Evolutionary conservation across 2,329 filamentous ascomycete genomes (phyloP).

Genomic region (Blastomyces emzantsi): DNA sequence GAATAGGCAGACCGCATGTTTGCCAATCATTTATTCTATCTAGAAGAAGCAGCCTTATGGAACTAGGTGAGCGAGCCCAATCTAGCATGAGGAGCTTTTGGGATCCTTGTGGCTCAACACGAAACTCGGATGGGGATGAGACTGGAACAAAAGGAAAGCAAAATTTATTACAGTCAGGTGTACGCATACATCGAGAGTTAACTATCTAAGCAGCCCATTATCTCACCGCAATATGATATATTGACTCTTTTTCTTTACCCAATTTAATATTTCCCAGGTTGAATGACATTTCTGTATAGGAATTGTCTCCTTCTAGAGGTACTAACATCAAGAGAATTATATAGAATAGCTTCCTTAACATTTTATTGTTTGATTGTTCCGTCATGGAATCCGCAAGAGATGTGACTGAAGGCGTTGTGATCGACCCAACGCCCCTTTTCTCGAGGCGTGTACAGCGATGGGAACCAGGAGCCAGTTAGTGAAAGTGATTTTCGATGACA

Average conservation of each 20-base stretch:
- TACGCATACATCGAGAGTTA: background rate
- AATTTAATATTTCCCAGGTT: background rate
- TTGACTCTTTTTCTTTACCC: background rate
- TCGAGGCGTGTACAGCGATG: background rate
- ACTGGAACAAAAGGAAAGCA: background rate
- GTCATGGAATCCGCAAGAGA: background rate
- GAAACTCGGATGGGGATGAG: background rate
- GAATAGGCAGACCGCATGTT: background rate
- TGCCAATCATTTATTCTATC: background rate
- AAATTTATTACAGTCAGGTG: background rate
- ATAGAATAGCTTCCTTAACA: background rate
- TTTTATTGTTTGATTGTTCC: background rate
- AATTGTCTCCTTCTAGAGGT: background rate
- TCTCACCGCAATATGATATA: background rate
- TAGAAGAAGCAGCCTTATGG: background rate
- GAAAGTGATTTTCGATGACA: background rate
- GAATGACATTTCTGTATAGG: background rate
- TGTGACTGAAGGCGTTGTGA: background rate
- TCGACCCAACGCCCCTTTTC: background rate
- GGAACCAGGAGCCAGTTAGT: background rate
- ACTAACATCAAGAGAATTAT: background rate
- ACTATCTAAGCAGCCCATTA: background rate
- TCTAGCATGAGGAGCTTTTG: background rate
- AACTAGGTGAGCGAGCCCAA: background rate
- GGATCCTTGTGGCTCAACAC: background rate